Evolutionary conservation across 2,329 filamentous ascomycete genomes (phyloP).

Genomic region (Microsporum canis): DNA sequence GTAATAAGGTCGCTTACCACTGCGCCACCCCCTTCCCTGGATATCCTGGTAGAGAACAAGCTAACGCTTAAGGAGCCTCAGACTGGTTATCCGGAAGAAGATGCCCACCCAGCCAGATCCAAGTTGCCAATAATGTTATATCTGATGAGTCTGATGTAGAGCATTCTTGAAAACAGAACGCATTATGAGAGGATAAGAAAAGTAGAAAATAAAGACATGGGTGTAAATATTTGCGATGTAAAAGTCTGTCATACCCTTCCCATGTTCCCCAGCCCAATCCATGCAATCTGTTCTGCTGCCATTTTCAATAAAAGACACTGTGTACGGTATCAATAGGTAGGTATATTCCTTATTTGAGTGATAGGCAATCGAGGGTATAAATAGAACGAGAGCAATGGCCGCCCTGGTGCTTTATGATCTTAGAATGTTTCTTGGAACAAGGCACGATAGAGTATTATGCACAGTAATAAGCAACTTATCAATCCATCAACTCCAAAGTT

Average conservation of each 20-base stretch:
- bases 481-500: no score
- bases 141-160: background rate
- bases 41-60: background rate
- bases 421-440: no score
- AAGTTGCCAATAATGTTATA: background rate
- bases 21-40: background rate
- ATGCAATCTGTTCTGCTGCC: constrained; percentile 13
- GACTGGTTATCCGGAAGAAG: background rate
- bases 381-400: background rate
- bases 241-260: constrained; percentile 14
- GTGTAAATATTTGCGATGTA: background rate
- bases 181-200: background rate
- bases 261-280: constrained; percentile 21
- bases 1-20: background rate
- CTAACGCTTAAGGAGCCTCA: background rate
- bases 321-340: background rate
- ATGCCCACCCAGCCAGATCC: background rate
- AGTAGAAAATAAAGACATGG: background rate
- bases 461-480: no score
- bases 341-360: background rate
- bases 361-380: background rate
- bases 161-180: background rate
- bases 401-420: no score
- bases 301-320: background rate
- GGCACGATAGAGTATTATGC: no score